These are phyloP conservation scores for Ustilago cynodontis DNA, from an alignment of 1,284 basidiomycete species.

Conservation along the genomic window DNA sequence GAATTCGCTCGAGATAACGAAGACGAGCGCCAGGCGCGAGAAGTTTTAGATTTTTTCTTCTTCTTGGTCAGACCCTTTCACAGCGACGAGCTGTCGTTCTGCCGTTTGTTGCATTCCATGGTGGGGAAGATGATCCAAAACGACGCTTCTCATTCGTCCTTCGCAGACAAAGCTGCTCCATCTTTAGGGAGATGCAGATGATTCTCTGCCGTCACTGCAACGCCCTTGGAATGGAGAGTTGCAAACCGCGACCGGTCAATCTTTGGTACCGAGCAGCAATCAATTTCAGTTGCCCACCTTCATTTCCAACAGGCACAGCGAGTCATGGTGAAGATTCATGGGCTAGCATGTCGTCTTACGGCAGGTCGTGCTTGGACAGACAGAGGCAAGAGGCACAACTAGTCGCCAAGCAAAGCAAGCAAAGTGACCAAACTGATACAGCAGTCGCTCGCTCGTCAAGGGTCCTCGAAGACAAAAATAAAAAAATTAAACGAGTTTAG, in stretches of 20 bases:
- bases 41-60: neutral
- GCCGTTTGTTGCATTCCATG: neutral
- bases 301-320: neutral
- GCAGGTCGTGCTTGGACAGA: too few relatives aligned
- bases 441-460: neutral
- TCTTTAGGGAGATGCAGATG: neutral
- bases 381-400: too few relatives aligned
- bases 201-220: neutral
- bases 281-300: neutral
- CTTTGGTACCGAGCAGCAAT: neutral
- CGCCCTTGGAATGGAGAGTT: neutral
- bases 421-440: too few relatives aligned
- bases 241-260: neutral
- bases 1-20: conserved; percentile 27
- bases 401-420: too few relatives aligned
- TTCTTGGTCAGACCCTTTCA: neutral
- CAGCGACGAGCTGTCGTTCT: neutral
- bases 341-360: too few relatives aligned
- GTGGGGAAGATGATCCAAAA: conserved; percentile 4
- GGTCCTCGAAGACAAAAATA: neutral
- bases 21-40: neutral
- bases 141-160: conserved; percentile 8
- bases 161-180: neutral
- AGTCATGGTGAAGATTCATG: too few relatives aligned
- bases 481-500: neutral